Base-by-base conservation (phyloP, 257 asterid genomes). In the Linderniella brevidens region DNA sequence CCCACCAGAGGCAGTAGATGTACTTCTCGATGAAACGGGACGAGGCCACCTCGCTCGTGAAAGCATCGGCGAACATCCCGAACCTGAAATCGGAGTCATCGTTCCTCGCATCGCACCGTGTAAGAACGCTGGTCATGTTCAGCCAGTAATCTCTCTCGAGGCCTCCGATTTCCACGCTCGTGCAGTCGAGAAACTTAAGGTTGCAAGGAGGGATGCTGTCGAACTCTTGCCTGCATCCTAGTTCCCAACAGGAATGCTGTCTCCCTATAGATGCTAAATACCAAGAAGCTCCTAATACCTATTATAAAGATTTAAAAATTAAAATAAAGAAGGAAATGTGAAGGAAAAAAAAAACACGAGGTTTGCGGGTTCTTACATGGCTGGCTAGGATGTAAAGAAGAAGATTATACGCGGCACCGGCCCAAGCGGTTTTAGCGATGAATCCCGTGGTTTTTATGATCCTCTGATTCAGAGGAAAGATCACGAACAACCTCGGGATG, bases 1-100 rank as follows among this genome's bases (percentile, higher is more conserved):
- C 98, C 98, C 98, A 84, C 98, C 98, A 90, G 17, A 90, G 93
- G 72, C 96, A 78, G 61, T 85, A 81, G 10, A 85, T 63, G 68
- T 84, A 85, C 74, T 85, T 85, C 55, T 77, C 76, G 11, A 73
- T 4, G 71, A 81, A 84, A 14, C 43, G 20, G 9, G 98, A 64
- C 0, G 94, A 69, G 63, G 96, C 85, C 29, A 90, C 98, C 53
- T 74, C 56, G 46, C 84, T 76, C 0, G 78, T 84, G 46, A 90
- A 85, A 49, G 98, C 96, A 58, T 71, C 80, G n/a, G 96, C 92
- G 44, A 90, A 90, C 75, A 90, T 85, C 48, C 98, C 98, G 29
- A 90, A 90, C 67, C 76, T 85, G 69, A 85, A 90, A 64, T 82
- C 85, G 13, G 92, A 66, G 40, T 76, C 92, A 8, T 69, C 93